Evolutionary conservation across 169 alveolate species (phyloP), one percentile per base, ranked within the genome.

Genomic region (Plasmodium vivax): DNA sequence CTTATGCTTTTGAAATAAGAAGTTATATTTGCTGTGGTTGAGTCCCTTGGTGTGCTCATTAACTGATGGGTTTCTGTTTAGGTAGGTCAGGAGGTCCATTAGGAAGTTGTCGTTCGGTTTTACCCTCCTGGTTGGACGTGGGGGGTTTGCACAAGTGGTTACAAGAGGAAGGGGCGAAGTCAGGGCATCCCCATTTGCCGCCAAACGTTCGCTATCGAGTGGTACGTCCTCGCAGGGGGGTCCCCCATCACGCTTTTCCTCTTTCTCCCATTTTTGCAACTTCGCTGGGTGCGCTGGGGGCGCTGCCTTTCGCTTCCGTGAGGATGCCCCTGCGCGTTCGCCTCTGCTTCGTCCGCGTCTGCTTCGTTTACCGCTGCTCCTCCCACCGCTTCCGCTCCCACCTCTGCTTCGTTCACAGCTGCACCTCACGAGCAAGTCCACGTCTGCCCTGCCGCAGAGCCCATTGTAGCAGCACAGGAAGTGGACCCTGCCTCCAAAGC

Each of bases 1-100:
- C 77, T 54, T 87, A 34, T 87, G 77, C 23, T 87, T 87, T 30
- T 87, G 56, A 87, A 87, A 87, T 45, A 87, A 47, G 4, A 77
- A 38, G 38, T 87, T 36, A n/a, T 87, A 87, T 27, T 87, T 87
- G 34, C 36, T 77, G 34, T 77, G 80, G 36, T 77, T 87, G 27
- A 87, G 51, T 36, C 81, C 93, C 10, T 77, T 87, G 23, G 93
- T 87, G 68, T 77, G 47, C 56, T 87, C 93, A 45, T 87, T 87
- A 2, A 87, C 23, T 36, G 38, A 51, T 75, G 38, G 34, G 23
- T 87, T 87, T 77, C 43, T 87, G 47, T 87, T 87, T n/a, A 87
- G 47, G 43, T 87, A 87, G 47, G 19, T 87, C 19, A 87, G 34
- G 45, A 87, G 45, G 62, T 87, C 72, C 47, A 87, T 77, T n/a